phyloP scores from a whole-genome alignment of 2,329 filamentous ascomycete species.

The Penicillium sp. region DNA sequence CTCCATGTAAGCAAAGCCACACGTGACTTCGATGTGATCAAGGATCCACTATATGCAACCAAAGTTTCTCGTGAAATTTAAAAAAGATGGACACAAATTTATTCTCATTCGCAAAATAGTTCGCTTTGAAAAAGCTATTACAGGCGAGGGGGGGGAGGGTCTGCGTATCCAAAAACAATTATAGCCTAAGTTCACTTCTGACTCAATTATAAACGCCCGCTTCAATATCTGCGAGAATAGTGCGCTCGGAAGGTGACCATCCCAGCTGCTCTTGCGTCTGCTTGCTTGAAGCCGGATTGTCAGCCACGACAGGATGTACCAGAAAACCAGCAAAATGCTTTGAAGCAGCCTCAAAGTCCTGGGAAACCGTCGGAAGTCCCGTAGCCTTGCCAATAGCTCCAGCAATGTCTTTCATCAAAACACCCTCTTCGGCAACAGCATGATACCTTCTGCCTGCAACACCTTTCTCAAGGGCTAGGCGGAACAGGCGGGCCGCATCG shows the following conservation, averaged over 20 bases:
- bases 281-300: constrained; percentile 37
- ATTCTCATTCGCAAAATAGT: no score
- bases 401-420: constrained; percentile 38
- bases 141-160: no score
- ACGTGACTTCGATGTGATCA: neutral
- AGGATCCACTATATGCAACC: no score
- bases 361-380: constrained; percentile 32
- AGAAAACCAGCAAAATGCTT: constrained; percentile 34
- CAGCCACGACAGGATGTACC: constrained; percentile 16
- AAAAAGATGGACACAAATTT: no score
- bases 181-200: neutral
- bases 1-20: neutral
- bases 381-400: constrained; percentile 35
- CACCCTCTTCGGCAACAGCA: constrained; percentile 37
- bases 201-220: constrained; percentile 20
- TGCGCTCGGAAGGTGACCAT: constrained; percentile 31
- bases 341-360: constrained; percentile 28
- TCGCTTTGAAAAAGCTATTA: no score
- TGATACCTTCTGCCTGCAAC: constrained; percentile 37
- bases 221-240: constrained; percentile 32
- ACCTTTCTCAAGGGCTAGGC: constrained; percentile 42
- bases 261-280: constrained; percentile 39
- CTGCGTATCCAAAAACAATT: neutral
- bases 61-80: no score
- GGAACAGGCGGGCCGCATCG: constrained; percentile 41